Percentiles rank a stretch among this genome's conserved stretches.
phyloP scores from a whole-genome alignment of 306 rosid genomes.

The Cucumis melo region DNA sequence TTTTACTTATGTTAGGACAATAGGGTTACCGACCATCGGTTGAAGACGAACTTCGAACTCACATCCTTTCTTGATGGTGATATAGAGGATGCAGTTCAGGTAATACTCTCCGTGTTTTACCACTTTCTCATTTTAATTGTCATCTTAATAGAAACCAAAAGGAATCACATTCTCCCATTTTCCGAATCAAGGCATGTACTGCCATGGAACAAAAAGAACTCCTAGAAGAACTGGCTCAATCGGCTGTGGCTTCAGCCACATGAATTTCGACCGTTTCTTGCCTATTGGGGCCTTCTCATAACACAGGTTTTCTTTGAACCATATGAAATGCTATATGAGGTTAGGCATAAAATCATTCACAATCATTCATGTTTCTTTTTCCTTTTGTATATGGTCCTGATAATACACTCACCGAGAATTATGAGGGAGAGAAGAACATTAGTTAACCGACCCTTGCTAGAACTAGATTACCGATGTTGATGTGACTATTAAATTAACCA shows the following conservation, averaged over 20 bases:
- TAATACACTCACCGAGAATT: not conserved
- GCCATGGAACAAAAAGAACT: conserved; percentile 77
- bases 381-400: not conserved
- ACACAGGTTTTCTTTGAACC: not conserved
- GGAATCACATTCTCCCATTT: conserved; percentile 3
- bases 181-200: conserved; percentile 50
- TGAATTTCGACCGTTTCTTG: conserved; percentile 18
- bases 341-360: not conserved
- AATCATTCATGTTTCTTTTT: not conserved
- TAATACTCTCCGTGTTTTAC: conserved; percentile 6
- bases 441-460: not conserved
- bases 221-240: conserved; percentile 81
- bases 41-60: conserved; percentile 80
- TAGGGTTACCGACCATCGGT: conserved; percentile 87
- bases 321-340: not conserved
- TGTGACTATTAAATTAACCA: not conserved
- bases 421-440: not conserved
- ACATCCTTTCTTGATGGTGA: conserved; percentile 75
- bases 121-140: not conserved
- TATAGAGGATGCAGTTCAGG: conserved; percentile 87
- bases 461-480: not conserved
- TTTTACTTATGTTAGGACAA: conserved; percentile 43
- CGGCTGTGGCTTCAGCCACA: conserved; percentile 36
- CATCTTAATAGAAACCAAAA: not conserved
- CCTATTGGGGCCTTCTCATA: not conserved